phyloP scores from a whole-genome alignment of 805 yeast genomes.

The Kazachstania africana region DNA sequence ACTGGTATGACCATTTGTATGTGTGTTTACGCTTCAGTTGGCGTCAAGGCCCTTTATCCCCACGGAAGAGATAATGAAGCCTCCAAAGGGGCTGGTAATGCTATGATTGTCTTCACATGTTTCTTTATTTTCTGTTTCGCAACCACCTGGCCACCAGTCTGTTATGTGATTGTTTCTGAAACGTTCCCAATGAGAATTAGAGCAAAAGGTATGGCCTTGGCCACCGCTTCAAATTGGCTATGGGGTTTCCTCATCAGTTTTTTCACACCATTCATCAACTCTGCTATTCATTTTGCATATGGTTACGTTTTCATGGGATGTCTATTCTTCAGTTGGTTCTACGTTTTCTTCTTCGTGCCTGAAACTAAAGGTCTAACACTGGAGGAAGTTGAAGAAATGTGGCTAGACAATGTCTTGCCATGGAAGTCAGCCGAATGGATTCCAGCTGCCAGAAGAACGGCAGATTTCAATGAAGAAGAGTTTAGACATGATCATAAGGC shows the following conservation, averaged over 20 bases:
- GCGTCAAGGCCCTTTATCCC: constrained; percentile 37
- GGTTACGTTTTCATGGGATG: constrained; percentile 52
- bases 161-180: constrained; percentile 56
- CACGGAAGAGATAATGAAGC: constrained; percentile 27
- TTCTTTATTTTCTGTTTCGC: constrained; percentile 58
- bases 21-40: constrained; percentile 49
- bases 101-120: constrained; percentile 56
- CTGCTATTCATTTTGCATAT: constrained; percentile 48
- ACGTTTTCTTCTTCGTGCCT: constrained; percentile 42
- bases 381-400: constrained; percentile 52
- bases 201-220: constrained; percentile 48
- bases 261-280: constrained; percentile 56
- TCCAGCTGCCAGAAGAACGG: constrained; percentile 30
- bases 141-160: constrained; percentile 66
- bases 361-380: constrained; percentile 58
- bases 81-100: constrained; percentile 40
- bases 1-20: constrained; percentile 44
- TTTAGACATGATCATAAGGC: too few relatives aligned
- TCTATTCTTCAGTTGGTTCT: constrained; percentile 35
- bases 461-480: constrained; percentile 10
- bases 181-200: constrained; percentile 57
- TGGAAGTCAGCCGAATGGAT: constrained; percentile 38
- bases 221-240: constrained; percentile 55
- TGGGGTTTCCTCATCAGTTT: constrained; percentile 55
- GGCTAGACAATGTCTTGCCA: constrained; percentile 28